phyloP scores from a whole-genome alignment of 768 basidiomycete genomes.

The Boletus bicolor region DNA sequence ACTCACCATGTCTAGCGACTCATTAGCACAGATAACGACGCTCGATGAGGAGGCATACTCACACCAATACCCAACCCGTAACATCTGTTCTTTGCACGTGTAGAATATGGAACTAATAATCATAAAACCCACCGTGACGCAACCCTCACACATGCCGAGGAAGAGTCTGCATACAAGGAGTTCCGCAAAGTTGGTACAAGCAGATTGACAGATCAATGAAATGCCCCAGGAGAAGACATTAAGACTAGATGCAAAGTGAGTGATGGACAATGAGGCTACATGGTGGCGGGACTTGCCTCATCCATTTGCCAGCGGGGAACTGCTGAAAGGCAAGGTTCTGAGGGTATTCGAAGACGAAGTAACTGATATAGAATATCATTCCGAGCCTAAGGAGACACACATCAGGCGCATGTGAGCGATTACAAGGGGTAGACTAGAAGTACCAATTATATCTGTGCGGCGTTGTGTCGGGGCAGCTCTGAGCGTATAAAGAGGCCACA shows the following conservation, averaged over 20 bases:
- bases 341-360: conserved; percentile 69
- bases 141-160: conserved; percentile 70
- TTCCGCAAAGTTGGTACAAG: conserved; percentile 65
- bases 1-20: conserved; percentile 62
- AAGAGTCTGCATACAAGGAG: conserved; percentile 62
- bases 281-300: conserved; percentile 49
- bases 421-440: not conserved
- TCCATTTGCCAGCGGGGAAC: conserved; percentile 78
- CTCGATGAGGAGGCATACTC: conserved; percentile 24
- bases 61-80: conserved; percentile 77
- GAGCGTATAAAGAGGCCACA: not conserved
- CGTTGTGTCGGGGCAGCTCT: not conserved
- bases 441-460: conserved; percentile 62
- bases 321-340: conserved; percentile 70
- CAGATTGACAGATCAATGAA: conserved; percentile 59
- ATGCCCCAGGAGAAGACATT: conserved; percentile 69
- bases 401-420: not conserved
- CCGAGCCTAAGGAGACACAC: conserved; percentile 50
- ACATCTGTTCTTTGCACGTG: conserved; percentile 64
- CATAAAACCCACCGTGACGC: conserved; percentile 72
- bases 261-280: not conserved
- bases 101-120: conserved; percentile 80
- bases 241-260: conserved; percentile 35
- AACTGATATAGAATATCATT: conserved; percentile 71
- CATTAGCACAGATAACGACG: not conserved